Conservation (phyloP, 1,139 yeast species). For the Protomyces inundatus region DNA sequence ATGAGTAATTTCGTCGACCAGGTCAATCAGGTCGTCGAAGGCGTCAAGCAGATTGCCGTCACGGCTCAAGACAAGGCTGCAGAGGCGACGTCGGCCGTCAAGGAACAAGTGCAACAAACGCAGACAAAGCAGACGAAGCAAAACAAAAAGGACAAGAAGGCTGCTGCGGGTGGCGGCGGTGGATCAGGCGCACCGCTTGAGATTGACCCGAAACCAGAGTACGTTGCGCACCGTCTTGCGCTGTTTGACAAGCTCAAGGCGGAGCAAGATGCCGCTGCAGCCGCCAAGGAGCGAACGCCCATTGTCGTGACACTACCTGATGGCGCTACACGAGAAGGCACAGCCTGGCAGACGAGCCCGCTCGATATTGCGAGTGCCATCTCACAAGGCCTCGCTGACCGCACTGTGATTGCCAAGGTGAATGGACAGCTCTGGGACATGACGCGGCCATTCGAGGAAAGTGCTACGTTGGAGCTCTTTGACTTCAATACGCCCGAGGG, state of each 20-base stretch:
- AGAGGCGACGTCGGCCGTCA: conserved; percentile 1
- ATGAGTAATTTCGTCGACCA: conserved; percentile 40
- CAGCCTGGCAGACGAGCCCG: conserved; percentile 86
- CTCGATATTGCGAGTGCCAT: conserved; percentile 75
- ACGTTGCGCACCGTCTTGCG: conserved; percentile 69
- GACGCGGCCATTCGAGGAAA: conserved; percentile 84
- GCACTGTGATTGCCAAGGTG: conserved; percentile 86
- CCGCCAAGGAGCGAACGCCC: conserved; percentile 48
- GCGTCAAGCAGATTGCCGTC: conserved; percentile 48
- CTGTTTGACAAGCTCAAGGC: conserved; percentile 77
- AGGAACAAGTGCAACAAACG: neutral
- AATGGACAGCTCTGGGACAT: conserved; percentile 92
- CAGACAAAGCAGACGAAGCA: conserved; percentile 3
- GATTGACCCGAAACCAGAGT: conserved; percentile 65
- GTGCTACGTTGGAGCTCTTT: conserved; percentile 63
- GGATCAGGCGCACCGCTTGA: conserved; percentile 22
- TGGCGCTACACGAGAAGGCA: conserved; percentile 72
- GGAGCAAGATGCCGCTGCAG: conserved; percentile 63
- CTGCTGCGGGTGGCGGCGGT: neutral
- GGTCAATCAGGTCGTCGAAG: conserved; percentile 66
- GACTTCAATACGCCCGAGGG: conserved; percentile 80
- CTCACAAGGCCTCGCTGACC: conserved; percentile 81
- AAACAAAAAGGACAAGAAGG: conserved; percentile 23
- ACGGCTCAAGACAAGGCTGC: conserved; percentile 41
- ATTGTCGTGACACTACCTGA: conserved; percentile 81